Percentiles rank a stretch among this genome's conserved stretches.
phyloP scores from a whole-genome alignment of 441 rosid genomes.

The Gossypium trilobum region DNA sequence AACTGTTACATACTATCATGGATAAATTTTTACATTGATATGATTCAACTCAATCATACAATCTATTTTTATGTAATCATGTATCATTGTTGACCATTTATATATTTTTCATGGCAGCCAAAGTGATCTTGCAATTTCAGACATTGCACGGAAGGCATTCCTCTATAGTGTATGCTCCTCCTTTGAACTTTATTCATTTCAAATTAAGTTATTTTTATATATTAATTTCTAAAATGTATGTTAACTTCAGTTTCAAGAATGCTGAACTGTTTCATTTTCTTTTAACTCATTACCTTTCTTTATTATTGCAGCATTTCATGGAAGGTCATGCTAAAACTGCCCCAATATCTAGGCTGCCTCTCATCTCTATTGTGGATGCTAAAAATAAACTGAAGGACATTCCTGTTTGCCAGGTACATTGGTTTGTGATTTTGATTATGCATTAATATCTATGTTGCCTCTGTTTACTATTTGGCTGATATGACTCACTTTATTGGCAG shows the following conservation, averaged over 20 bases:
- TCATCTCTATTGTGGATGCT: constrained; percentile 63
- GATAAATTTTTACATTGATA: neutral
- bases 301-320: constrained; percentile 78
- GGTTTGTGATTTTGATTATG: constrained; percentile 13
- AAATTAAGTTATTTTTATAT: neutral
- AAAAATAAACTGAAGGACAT: constrained; percentile 73
- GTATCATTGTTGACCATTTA: neutral
- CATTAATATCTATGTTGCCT: constrained; percentile 14
- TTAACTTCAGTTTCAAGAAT: neutral
- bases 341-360: constrained; percentile 90
- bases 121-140: constrained; percentile 75
- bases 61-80: neutral
- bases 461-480: constrained; percentile 11
- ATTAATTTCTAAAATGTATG: neutral
- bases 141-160: constrained; percentile 97
- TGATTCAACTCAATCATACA: neutral
- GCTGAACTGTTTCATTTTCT: neutral
- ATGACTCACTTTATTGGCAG: constrained; percentile 42
- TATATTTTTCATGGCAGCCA: constrained; percentile 45
- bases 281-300: constrained; percentile 19
- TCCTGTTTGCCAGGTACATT: constrained; percentile 82
- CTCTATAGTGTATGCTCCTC: constrained; percentile 75
- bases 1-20: neutral
- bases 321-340: constrained; percentile 96
- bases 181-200: neutral